phyloP scores from a whole-genome alignment of 768 basidiomycete genomes.

The Psilocybe tampanensis region DNA sequence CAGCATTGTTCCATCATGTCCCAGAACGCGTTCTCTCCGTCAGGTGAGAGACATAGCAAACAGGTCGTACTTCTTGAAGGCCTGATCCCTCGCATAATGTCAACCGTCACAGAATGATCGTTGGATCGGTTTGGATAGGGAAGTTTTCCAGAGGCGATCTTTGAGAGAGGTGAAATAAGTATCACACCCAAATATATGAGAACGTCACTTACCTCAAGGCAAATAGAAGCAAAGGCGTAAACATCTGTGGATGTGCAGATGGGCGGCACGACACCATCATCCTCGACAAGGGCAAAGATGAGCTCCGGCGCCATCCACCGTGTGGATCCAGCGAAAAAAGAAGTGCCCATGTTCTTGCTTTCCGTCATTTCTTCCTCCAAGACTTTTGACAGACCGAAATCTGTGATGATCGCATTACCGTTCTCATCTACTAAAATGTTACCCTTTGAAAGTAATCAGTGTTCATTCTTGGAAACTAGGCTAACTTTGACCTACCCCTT shows the following conservation, averaged over 20 bases:
- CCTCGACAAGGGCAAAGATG: slow-evolving; percentile 50
- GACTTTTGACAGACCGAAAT: slow-evolving; percentile 64
- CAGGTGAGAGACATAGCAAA: slow-evolving; percentile 24
- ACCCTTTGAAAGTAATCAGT: slow-evolving; percentile 35
- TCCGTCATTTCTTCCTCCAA: slow-evolving; percentile 55
- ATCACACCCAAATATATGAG: not conserved
- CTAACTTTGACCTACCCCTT: slow-evolving; percentile 42
- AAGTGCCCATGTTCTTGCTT: slow-evolving; percentile 38
- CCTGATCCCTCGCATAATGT: slow-evolving; percentile 53
- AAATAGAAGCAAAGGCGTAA: slow-evolving; percentile 62
- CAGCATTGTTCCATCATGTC: slow-evolving; percentile 48
- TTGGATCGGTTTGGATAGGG: slow-evolving; percentile 57
- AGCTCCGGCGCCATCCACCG: slow-evolving; percentile 65
- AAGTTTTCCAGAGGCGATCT: slow-evolving; percentile 54
- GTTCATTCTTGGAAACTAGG: not conserved
- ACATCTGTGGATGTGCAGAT: slow-evolving; percentile 58
- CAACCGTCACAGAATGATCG: slow-evolving; percentile 57
- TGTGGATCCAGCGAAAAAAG: slow-evolving; percentile 49
- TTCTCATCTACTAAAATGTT: slow-evolving; percentile 59
- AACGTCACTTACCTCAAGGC: slow-evolving; percentile 56
- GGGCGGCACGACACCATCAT: slow-evolving; percentile 40
- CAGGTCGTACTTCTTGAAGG: slow-evolving; percentile 40
- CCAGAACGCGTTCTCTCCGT: slow-evolving; percentile 44
- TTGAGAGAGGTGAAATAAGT: not conserved
- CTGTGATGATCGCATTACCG: slow-evolving; percentile 57